phyloP scores from a whole-genome alignment of 805 yeast species.

The Ogataea zsoltii region DNA sequence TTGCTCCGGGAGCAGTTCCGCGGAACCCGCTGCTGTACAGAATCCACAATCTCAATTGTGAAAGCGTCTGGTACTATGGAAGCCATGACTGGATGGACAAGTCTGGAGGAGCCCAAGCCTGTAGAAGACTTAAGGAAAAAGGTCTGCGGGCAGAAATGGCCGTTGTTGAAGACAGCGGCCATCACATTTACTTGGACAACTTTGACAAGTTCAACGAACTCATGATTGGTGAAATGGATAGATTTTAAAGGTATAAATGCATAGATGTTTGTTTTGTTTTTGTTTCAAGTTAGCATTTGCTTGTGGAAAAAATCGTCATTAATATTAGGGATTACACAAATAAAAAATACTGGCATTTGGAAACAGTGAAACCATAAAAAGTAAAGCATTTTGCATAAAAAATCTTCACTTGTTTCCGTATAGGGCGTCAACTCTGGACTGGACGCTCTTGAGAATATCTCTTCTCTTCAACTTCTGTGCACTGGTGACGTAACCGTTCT shows the following conservation, averaged over 20 bases:
- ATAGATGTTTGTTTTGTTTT: too few relatives aligned
- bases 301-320: not conserved
- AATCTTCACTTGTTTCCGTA: slow-evolving; percentile 38
- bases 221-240: slow-evolving; percentile 52
- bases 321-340: slow-evolving; percentile 1
- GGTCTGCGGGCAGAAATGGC: slow-evolving; percentile 23
- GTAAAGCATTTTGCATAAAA: too few relatives aligned
- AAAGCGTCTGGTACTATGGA: slow-evolving; percentile 85
- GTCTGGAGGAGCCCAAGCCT: slow-evolving; percentile 46
- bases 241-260: not conserved
- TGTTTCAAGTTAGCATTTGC: not conserved
- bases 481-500: slow-evolving; percentile 87
- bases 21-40: slow-evolving; percentile 66
- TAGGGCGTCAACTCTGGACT: slow-evolving; percentile 65
- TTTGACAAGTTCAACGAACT: slow-evolving; percentile 51
- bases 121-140: slow-evolving; percentile 35
- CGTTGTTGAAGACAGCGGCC: slow-evolving; percentile 61
- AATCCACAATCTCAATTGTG: slow-evolving; percentile 53
- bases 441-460: slow-evolving; percentile 73
- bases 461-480: slow-evolving; percentile 96
- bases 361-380: not conserved
- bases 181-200: slow-evolving; percentile 78
- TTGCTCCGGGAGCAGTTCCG: slow-evolving; percentile 92
- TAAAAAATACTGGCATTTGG: not conserved
- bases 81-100: slow-evolving; percentile 66